These are phyloP conservation scores for Sporobolomyces pararoseus DNA, from an alignment of 768 basidiomycete genomes.

Conservation along the genomic window DNA sequence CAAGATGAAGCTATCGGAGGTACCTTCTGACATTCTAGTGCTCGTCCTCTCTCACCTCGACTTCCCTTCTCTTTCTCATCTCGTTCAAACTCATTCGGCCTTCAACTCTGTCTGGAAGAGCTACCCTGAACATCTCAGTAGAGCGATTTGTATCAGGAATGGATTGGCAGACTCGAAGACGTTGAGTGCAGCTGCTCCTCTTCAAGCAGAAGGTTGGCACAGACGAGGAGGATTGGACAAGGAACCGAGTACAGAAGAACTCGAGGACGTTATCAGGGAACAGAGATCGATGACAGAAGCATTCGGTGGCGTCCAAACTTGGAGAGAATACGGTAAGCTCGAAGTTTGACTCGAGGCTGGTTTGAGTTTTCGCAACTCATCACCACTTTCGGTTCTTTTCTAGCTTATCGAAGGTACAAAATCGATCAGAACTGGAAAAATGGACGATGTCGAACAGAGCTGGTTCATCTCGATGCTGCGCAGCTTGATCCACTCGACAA, in stretches of 20 bases:
- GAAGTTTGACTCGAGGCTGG: no score
- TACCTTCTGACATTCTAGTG: slow-evolving; percentile 18
- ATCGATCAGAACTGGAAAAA: slow-evolving; percentile 17
- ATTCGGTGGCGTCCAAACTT: neutral
- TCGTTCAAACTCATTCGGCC: neutral
- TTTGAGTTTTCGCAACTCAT: neutral
- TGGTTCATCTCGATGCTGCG: no score
- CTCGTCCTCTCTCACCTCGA: neutral
- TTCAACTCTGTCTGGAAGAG: slow-evolving; percentile 3
- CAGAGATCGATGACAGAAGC: neutral
- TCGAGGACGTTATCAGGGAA: neutral
- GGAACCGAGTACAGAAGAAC: neutral
- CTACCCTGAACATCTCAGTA: slow-evolving; percentile 5
- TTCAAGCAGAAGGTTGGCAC: neutral
- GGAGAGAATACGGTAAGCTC: slow-evolving; percentile 12
- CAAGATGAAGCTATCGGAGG: neutral
- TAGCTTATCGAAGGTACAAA: neutral
- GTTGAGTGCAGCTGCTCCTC: neutral
- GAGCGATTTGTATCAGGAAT: slow-evolving; percentile 4
- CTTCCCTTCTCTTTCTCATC: slow-evolving; percentile 7
- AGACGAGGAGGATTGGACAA: neutral
- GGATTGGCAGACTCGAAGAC: slow-evolving; percentile 15
- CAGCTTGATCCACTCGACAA: no score
- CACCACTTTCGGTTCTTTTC: neutral
- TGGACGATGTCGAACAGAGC: neutral